Evolutionary conservation across 176 grass and related monocot species (phyloP).

Genomic region (Lolium perenne): DNA sequence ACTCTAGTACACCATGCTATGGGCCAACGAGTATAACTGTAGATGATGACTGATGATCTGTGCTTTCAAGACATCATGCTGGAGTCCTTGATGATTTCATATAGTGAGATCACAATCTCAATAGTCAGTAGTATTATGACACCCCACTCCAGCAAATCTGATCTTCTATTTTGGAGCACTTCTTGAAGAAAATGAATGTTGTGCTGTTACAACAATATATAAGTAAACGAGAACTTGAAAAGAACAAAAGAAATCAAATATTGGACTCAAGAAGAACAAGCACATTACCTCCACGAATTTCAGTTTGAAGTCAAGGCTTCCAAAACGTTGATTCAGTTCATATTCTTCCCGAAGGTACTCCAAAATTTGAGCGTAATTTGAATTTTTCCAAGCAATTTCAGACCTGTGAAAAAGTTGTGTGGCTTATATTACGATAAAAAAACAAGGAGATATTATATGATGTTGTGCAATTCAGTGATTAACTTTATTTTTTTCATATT

Average conservation of each 20-base stretch:
- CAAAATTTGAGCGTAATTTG: conserved; percentile 90
- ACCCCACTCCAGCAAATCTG: conserved; percentile 86
- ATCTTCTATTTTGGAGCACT: conserved; percentile 88
- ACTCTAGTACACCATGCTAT: not conserved
- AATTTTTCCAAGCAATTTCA: conserved; percentile 98
- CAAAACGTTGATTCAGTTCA: conserved; percentile 88
- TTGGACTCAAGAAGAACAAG: conserved; percentile 25
- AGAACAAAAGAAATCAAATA: not conserved
- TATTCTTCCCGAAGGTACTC: conserved; percentile 91
- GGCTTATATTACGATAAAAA: not conserved
- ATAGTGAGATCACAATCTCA: conserved; percentile 81
- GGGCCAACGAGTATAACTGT: conserved; percentile 2
- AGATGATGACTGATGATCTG: conserved; percentile 20
- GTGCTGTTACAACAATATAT: conserved; percentile 67
- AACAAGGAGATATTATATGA: not conserved
- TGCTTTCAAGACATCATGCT: conserved; percentile 64
- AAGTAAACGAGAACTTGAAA: conserved; percentile 3
- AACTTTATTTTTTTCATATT: not conserved
- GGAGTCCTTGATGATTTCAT: conserved; percentile 78
- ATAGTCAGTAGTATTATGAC: conserved; percentile 78
- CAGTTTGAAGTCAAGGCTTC: conserved; percentile 91
- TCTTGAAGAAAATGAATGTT: conserved; percentile 97
- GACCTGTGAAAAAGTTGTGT: conserved; percentile 51
- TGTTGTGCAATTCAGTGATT: conserved; percentile 24
- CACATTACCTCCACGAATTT: conserved; percentile 89